These are phyloP conservation scores for Ophiostoma fasciatum DNA, from an alignment of 2,329 filamentous ascomycete genomes.

Conservation along the genomic window DNA sequence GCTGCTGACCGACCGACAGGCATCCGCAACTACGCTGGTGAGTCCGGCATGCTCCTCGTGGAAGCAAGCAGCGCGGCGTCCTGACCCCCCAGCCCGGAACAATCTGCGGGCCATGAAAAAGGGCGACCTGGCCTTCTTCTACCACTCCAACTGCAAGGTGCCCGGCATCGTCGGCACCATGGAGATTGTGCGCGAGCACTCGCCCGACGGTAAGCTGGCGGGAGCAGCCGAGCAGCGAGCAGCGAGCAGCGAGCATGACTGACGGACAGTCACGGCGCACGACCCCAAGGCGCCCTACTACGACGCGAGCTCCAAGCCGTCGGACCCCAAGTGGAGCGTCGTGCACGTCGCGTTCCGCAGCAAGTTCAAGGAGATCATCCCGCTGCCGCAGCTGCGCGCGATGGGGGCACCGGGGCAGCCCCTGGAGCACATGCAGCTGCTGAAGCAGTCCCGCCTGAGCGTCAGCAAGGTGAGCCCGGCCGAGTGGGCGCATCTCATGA, in stretches of 20 bases:
- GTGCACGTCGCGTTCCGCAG: slow-evolving; percentile 78
- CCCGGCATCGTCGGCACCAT: slow-evolving; percentile 79
- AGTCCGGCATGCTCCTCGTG: neutral
- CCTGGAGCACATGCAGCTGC: slow-evolving; percentile 64
- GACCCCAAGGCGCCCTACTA: slow-evolving; percentile 66
- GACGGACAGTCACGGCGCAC: slow-evolving; percentile 46
- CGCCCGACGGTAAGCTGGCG: slow-evolving; percentile 62
- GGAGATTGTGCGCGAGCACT: slow-evolving; percentile 76
- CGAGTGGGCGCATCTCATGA: slow-evolving; percentile 52
- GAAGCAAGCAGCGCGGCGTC: neutral
- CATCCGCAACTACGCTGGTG: slow-evolving; percentile 35
- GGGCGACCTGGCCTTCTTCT: slow-evolving; percentile 91
- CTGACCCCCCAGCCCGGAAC: slow-evolving; percentile 49
- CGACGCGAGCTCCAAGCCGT: slow-evolving; percentile 56
- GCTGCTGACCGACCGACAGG: too few relatives aligned
- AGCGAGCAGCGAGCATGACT: too few relatives aligned
- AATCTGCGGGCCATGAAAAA: slow-evolving; percentile 84
- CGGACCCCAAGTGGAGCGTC: slow-evolving; percentile 68
- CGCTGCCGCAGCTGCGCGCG: slow-evolving; percentile 55
- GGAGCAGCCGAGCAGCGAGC: too few relatives aligned
- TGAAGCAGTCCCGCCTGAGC: slow-evolving; percentile 70
- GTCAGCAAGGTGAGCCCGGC: slow-evolving; percentile 51
- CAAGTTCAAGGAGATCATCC: slow-evolving; percentile 61
- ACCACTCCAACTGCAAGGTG: slow-evolving; percentile 85
- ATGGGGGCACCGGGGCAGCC: slow-evolving; percentile 38